Conservation (phyloP, 306 rosid genomes). For the Citrullus mucosospermus region DNA sequence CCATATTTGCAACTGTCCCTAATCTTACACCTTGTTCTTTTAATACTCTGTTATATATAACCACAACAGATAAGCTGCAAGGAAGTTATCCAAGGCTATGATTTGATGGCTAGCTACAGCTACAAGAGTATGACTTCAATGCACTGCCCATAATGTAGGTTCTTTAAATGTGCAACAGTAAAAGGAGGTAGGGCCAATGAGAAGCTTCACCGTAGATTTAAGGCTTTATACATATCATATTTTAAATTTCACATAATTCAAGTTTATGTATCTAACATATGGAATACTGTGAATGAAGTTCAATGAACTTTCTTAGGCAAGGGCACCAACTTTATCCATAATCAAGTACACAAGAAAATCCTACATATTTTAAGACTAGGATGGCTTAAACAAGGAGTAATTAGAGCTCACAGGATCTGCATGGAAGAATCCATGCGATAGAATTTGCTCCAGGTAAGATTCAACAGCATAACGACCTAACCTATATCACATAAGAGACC, state of each 20-base stretch:
- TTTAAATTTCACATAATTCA: background rate
- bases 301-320: background rate
- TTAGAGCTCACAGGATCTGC: constrained; percentile 82
- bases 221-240: background rate
- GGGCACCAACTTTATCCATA: background rate
- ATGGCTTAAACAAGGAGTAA: constrained; percentile 1
- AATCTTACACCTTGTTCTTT: background rate
- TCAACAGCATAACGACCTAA: constrained; percentile 94
- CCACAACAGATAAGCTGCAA: background rate
- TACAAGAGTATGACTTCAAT: background rate
- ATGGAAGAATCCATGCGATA: constrained; percentile 97
- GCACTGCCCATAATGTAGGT: background rate
- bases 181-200: background rate
- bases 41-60: background rate
- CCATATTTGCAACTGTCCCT: no score
- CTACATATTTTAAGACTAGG: background rate
- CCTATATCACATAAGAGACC: constrained; percentile 31
- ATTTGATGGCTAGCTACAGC: background rate
- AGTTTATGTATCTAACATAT: background rate
- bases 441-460: constrained; percentile 95
- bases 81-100: background rate
- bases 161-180: background rate
- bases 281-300: background rate
- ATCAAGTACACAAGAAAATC: background rate
- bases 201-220: background rate